Conservation (phyloP, 257 asterid genomes). For the Solanum piurae region DNA sequence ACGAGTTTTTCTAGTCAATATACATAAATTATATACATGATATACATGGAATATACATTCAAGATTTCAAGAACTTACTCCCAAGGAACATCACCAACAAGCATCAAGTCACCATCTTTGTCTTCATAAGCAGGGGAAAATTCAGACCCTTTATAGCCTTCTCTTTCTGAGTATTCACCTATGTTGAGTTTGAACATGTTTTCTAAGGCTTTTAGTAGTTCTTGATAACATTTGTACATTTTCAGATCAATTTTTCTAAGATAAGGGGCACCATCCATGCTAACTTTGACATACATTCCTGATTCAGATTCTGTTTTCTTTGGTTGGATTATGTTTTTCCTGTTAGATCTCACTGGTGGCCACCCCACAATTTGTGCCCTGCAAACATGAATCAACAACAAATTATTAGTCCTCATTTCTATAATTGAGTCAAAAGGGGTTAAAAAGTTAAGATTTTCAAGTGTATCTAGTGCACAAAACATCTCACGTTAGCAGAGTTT, state of each 20-base stretch:
- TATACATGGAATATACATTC: background rate
- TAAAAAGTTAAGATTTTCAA: background rate
- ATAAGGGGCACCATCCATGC: conserved; percentile 73
- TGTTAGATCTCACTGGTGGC: conserved; percentile 76
- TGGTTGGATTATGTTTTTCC: conserved; percentile 39
- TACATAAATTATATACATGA: background rate
- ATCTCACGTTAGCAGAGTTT: background rate
- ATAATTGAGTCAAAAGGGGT: background rate
- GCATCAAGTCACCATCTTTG: conserved; percentile 66
- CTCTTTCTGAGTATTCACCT: conserved; percentile 57
- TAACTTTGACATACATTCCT: conserved; percentile 50
- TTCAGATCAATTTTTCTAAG: conserved; percentile 61
- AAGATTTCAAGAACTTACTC: conserved; percentile 27
- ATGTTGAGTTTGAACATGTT: conserved; percentile 49
- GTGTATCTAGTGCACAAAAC: background rate
- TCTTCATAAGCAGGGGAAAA: conserved; percentile 61
- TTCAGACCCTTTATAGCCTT: conserved; percentile 53
- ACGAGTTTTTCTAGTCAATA: background rate
- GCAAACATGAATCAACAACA: background rate
- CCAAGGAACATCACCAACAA: conserved; percentile 71
- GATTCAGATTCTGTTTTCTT: conserved; percentile 37
- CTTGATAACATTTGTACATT: conserved; percentile 32
- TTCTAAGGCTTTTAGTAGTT: conserved; percentile 44
- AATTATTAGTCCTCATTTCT: background rate
- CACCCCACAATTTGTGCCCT: conserved; percentile 82